A percentile compares a stretch with the other conserved stretches of the same genome.
Conservation (phyloP, 495 filamentous ascomycete species). For the Trichocladium antarcticum region DNA sequence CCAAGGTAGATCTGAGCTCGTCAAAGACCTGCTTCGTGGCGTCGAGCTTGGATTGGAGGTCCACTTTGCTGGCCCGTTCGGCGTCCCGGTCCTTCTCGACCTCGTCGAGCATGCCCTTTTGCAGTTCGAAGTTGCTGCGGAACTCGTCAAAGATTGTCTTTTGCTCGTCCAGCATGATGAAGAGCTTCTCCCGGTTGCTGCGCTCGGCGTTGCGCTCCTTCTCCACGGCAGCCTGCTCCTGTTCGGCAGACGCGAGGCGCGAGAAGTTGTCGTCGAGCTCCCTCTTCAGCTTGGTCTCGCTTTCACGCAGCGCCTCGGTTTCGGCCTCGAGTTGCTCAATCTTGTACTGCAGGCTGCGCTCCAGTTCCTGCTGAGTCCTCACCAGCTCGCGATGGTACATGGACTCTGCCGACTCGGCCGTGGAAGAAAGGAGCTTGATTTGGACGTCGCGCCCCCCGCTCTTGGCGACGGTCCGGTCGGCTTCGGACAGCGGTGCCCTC, state of each 20-base stretch:
- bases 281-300: constrained; percentile 22
- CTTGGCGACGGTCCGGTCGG: constrained; percentile 17
- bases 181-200: constrained; percentile 12
- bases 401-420: constrained; percentile 4
- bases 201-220: constrained; percentile 25
- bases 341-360: constrained; percentile 28
- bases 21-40: constrained; percentile 30
- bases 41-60: constrained; percentile 24
- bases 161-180: constrained; percentile 28
- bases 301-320: constrained; percentile 26
- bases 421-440: constrained; percentile 18
- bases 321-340: constrained; percentile 36
- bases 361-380: constrained; percentile 16
- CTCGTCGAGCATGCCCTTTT: constrained; percentile 27
- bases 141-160: constrained; percentile 34
- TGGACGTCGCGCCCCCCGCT: constrained; percentile 25
- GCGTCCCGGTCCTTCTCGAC: constrained; percentile 23
- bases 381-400: constrained; percentile 14
- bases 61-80: constrained; percentile 16
- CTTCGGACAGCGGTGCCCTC: constrained; percentile 20
- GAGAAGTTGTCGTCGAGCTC: constrained; percentile 27
- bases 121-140: constrained; percentile 31
- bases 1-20: constrained; percentile 29
- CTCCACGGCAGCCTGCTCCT: constrained; percentile 16
- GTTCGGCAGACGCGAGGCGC: background rate